A percentile compares a stretch with the other conserved stretches of the same genome.
These are phyloP conservation scores for Sarocladiaceae sp. DNA, from an alignment of 2,329 filamentous ascomycete species.

Conservation along the genomic window DNA sequence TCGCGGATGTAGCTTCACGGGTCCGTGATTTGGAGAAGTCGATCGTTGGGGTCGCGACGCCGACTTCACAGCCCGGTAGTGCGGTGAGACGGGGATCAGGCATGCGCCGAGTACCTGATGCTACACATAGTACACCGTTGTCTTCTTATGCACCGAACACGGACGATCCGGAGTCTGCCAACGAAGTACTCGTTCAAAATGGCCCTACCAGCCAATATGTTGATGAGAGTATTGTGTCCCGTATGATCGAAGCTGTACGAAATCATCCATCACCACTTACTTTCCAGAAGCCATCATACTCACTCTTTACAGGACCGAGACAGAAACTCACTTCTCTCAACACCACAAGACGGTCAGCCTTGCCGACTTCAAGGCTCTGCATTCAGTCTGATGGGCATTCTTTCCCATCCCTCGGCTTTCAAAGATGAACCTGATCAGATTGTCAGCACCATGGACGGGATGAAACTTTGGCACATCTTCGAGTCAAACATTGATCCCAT, in stretches of 20 bases:
- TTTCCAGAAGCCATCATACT: too few relatives aligned
- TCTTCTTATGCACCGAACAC: not conserved
- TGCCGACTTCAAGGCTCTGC: not conserved
- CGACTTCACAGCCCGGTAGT: not conserved
- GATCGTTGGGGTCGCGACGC: not conserved
- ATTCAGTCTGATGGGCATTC: constrained; percentile 4
- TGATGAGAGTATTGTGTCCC: not conserved
- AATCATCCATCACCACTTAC: not conserved
- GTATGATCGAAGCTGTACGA: constrained; percentile 7
- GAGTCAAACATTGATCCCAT: constrained; percentile 66
- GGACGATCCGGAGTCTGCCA: not conserved
- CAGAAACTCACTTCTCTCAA: not conserved
- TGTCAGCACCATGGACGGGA: not conserved
- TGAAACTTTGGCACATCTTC: constrained; percentile 7
- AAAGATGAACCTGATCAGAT: not conserved
- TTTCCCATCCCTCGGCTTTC: constrained; percentile 6
- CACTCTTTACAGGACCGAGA: not conserved
- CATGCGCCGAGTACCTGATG: not conserved
- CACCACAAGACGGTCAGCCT: not conserved
- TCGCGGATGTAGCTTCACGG: constrained; percentile 2
- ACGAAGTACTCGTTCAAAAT: constrained; percentile 6
- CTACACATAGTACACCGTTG: not conserved
- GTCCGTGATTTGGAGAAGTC: not conserved
- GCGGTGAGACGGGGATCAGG: not conserved
- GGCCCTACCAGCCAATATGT: constrained; percentile 6